Evolutionary conservation across 768 basidiomycete genomes (phyloP).

Genomic region (Boletus pseudopeckii): DNA sequence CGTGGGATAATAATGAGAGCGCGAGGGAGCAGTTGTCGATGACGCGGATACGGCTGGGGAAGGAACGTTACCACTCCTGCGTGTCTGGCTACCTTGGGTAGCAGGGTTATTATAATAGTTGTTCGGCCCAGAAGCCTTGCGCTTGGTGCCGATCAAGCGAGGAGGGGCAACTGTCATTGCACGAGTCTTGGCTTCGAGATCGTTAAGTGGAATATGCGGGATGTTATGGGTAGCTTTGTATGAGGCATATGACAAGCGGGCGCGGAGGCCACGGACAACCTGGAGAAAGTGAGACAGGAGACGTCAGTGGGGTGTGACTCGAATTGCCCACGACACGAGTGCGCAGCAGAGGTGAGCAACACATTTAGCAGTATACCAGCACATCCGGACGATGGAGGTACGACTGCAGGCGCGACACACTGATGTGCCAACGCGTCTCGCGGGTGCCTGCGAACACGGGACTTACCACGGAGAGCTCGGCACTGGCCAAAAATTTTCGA

Average conservation of each 20-base stretch:
- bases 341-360: not conserved
- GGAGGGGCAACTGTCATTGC: slow-evolving; percentile 42
- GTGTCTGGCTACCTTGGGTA: slow-evolving; percentile 41
- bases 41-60: slow-evolving; percentile 30
- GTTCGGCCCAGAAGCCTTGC: slow-evolving; percentile 41
- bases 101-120: slow-evolving; percentile 52
- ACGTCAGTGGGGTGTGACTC: slow-evolving; percentile 20
- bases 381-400: slow-evolving; percentile 1
- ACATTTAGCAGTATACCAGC: slow-evolving; percentile 1
- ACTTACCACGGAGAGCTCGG: slow-evolving; percentile 78
- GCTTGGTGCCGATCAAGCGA: slow-evolving; percentile 58
- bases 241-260: slow-evolving; percentile 78
- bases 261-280: slow-evolving; percentile 78
- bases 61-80: slow-evolving; percentile 46
- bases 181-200: slow-evolving; percentile 63
- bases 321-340: slow-evolving; percentile 8
- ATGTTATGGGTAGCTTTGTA: slow-evolving; percentile 81
- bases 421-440: slow-evolving; percentile 47
- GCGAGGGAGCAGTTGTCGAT: slow-evolving; percentile 33
- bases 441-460: slow-evolving; percentile 25
- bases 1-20: slow-evolving; percentile 43
- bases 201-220: slow-evolving; percentile 59
- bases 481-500: slow-evolving; percentile 73
- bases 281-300: slow-evolving; percentile 38
- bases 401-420: slow-evolving; percentile 21